A percentile compares a stretch with the other conserved stretches of the same genome.
Conservation (phyloP, 164 flowering plant genomes). For the Chimonanthus praecox region DNA sequence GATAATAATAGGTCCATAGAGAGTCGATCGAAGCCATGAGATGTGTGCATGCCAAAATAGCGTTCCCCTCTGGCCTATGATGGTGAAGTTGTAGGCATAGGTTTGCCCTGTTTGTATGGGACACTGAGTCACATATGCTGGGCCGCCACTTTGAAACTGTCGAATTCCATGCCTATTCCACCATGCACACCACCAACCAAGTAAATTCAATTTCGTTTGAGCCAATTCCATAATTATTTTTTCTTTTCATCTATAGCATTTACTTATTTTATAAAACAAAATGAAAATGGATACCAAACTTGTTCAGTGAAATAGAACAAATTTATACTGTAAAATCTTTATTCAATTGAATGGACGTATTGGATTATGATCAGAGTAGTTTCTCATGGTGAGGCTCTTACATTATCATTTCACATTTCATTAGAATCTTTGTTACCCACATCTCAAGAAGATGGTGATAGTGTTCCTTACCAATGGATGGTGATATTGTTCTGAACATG, state of each 20-base stretch:
- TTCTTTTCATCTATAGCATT: no score
- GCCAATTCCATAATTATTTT: no score
- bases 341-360: no score
- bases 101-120: constrained; percentile 43
- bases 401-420: not conserved
- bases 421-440: not conserved
- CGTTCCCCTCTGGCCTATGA: constrained; percentile 49
- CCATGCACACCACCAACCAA: not conserved
- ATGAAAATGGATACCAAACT: no score
- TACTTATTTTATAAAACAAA: no score
- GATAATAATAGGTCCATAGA: constrained; percentile 47
- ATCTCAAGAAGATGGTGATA: not conserved
- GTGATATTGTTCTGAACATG: constrained; percentile 31
- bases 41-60: constrained; percentile 48
- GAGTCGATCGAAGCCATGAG: constrained; percentile 41
- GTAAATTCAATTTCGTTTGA: not conserved
- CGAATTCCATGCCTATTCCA: constrained; percentile 43
- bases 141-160: constrained; percentile 48
- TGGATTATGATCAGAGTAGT: no score
- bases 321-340: no score
- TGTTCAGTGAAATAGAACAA: no score
- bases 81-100: constrained; percentile 49
- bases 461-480: constrained; percentile 36
- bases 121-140: constrained; percentile 49
- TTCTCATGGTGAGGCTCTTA: not conserved